Evolutionary conservation across 164 flowering plant genomes (phyloP), one percentile per base, ranked within the genome.

Genomic region (Piper longum): DNA sequence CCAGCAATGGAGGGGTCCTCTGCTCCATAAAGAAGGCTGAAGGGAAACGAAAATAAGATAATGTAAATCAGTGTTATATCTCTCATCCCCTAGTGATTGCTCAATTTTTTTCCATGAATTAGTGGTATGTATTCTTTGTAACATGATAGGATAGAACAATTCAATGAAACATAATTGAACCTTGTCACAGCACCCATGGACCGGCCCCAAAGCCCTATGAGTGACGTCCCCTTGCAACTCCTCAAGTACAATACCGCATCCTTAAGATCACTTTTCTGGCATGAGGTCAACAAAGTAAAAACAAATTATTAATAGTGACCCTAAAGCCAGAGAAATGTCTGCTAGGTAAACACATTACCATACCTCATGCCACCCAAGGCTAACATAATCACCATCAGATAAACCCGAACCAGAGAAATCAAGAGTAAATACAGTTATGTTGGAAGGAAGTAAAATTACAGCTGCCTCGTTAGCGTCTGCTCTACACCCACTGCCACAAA

Each of bases 151-250:
- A 36, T 18, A 57, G 58, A 56, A 1, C 16, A 57, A 57, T 60
- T 60, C 36, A 26, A 26, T 26, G 36, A 0, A 6, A 41, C 42
- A 60, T 41, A 3, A 59, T 9, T 42, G 51, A 40, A 92, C 98
- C 98, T 80, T 39, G 98, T 92, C 51, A 92, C 98, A 4, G 98
- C 95, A 74, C 98, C 98, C 98, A 92, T 92, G 39, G 98, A 92
- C 69, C 98, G 82, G 62, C 98, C 98, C 98, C 98, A 92, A 51
- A 92, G 85, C 63, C 96, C 98, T 62, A 92, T 88, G 67, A 84
- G 67, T 62, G 96, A 86, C 61, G 85, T 73, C 64, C 79, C 82
- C 60, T 80, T 80, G 73, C 80, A 81, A 75, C 79, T 79, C 72
- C 93, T 78, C 18, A 92, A 73, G 70, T 85, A 70, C 59, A 87